Evolutionary conservation across 2,329 filamentous ascomycete genomes (phyloP).

Genomic region (Aspergillus nomiae): DNA sequence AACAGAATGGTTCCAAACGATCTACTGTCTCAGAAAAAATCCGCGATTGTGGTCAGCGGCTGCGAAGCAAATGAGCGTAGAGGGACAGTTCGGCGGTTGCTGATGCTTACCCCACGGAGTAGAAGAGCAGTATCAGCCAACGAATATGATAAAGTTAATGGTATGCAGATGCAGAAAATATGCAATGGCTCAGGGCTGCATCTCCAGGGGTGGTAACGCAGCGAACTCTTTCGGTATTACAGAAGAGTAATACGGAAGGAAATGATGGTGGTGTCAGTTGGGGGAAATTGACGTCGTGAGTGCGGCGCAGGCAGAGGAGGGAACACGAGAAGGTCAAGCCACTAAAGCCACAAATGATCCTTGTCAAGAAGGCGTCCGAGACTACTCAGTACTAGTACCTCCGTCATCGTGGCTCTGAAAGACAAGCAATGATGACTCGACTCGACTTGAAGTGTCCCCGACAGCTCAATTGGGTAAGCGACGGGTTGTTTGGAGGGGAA

Average conservation of each 20-base stretch:
- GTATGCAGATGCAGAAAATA: background rate
- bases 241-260: background rate
- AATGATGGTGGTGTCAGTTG: slow-evolving; percentile 3
- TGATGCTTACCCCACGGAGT: slow-evolving; percentile 7
- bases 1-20: slow-evolving; percentile 14
- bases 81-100: background rate
- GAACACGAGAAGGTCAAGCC: slow-evolving; percentile 21
- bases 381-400: background rate
- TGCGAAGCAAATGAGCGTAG: slow-evolving; percentile 15
- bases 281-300: background rate
- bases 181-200: background rate
- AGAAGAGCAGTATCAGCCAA: background rate
- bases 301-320: slow-evolving; percentile 12
- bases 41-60: slow-evolving; percentile 12
- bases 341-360: slow-evolving; percentile 7
- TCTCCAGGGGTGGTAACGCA: background rate
- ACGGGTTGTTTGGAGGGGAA: background rate
- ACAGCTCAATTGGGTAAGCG: slow-evolving; percentile 11
- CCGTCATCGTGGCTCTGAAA: background rate
- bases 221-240: background rate
- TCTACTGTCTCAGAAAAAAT: slow-evolving; percentile 14
- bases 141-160: slow-evolving; percentile 3
- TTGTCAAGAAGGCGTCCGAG: too few species aligned
- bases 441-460: slow-evolving; percentile 9
- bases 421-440: slow-evolving; percentile 11